Base-by-base conservation (phyloP, 306 rosid genomes). In the Ziziphus jujuba region DNA sequence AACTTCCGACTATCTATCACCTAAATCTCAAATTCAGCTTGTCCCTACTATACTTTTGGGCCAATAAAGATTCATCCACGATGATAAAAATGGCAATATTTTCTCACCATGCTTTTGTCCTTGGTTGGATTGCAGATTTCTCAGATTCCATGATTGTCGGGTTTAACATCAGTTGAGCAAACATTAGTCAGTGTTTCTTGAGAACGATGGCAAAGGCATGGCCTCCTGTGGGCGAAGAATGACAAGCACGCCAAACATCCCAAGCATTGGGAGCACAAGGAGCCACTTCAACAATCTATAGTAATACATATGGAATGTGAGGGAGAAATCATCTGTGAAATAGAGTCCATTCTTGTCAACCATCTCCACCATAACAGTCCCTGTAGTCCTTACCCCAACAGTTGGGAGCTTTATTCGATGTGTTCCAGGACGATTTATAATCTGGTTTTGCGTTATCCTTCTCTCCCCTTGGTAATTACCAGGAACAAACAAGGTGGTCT, bases 391-490 rank as follows among this genome's bases (percentile, higher is more conserved):
- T 49, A 87, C 97, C 9, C 68, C 75, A 63, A 95, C 96, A 0
- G 96, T 95, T 2, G 97, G 97, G 70, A 95, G 95, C 81, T 87
- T 87, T 58, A 95, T 82, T 50, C 88, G 82, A 73, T 90, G 67
- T 66, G 87, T 90, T 61, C 97, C 99, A 9, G 96, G 99, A 38
- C 65, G 76, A 52, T 66, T 1, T 75, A 82, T 78, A 35, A 85
- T 84, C 75, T 88, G 75, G 65, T 77, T 95, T 72, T 72, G 83
- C 74, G 51, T 85, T 80, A 95, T 88, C 49, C 77, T 85, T 82
- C 99, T 88, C 76, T 95, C 97, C 23, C 99, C 99, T 75, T 90
- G 96, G 84, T 88, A 95, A 77, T 95, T 95, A 69, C 99, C 99
- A 56, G 99, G 99, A 68, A 90, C 99, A 22, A 90, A 80, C 89